Evolutionary conservation across 2,329 filamentous ascomycete genomes (phyloP).

Genomic region (Aspergillus proliferans): DNA sequence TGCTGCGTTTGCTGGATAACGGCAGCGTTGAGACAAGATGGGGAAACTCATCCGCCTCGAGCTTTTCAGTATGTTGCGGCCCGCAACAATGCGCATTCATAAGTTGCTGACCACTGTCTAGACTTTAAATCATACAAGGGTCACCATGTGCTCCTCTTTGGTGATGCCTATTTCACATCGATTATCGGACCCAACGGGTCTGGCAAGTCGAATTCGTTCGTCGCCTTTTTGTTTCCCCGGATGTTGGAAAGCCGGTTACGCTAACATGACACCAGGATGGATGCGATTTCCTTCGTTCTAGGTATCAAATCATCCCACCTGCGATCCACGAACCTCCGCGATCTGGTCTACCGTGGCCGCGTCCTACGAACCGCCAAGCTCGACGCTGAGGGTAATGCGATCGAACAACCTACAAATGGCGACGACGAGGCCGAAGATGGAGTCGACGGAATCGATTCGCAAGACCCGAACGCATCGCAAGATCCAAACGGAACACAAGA

Average conservation of each 20-base stretch:
- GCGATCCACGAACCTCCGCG: conserved; percentile 85
- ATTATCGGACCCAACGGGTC: conserved; percentile 99
- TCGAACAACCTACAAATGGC: conserved; percentile 56
- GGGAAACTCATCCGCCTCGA: conserved; percentile 93
- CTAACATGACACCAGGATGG: conserved; percentile 62
- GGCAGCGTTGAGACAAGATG: conserved; percentile 55
- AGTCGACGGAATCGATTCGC: conserved; percentile 55
- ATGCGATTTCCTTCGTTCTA: conserved; percentile 97
- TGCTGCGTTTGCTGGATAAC: conserved; percentile 19
- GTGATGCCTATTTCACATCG: conserved; percentile 97
- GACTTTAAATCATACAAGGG: conserved; percentile 99
- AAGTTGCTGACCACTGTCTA: conserved; percentile 36
- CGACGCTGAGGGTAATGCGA: conserved; percentile 72
- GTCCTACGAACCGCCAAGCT: conserved; percentile 89
- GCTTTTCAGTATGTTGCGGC: conserved; percentile 66
- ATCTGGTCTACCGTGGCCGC: conserved; percentile 91
- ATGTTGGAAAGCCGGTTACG: neutral
- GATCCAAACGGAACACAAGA: conserved; percentile 56
- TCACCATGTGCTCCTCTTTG: conserved; percentile 87
- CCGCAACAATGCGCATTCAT: conserved; percentile 1
- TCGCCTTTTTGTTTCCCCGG: conserved; percentile 11
- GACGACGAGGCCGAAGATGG: conserved; percentile 55
- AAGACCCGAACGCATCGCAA: conserved; percentile 50
- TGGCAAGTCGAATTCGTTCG: conserved; percentile 94
- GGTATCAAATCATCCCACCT: conserved; percentile 98